phyloP scores from a whole-genome alignment of 257 asterid genomes.

The Solanum chilense region DNA sequence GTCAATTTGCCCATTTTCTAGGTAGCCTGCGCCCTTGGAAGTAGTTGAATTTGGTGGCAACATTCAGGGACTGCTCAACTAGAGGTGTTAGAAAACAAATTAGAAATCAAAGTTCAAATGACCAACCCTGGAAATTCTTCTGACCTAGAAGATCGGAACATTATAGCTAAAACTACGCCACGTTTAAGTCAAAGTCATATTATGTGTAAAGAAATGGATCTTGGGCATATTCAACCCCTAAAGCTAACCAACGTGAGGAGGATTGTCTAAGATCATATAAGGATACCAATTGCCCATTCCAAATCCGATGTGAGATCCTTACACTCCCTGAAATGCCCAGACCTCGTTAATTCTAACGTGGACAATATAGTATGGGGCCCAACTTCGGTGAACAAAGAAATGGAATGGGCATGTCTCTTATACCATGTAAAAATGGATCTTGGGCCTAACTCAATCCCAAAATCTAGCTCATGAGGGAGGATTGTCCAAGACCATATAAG shows the following conservation, averaged over 20 bases:
- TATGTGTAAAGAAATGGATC: neutral
- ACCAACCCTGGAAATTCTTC: neutral
- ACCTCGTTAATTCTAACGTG: neutral
- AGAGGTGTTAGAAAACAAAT: neutral
- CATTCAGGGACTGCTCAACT: neutral
- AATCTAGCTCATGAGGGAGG: neutral
- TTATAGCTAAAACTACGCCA: neutral
- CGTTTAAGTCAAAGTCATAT: neutral
- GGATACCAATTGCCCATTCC: neutral
- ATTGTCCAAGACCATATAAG: neutral
- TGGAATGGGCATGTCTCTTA: neutral
- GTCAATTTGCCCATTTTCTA: neutral
- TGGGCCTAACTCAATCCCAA: neutral
- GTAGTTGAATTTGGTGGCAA: neutral
- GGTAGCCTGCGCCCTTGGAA: neutral
- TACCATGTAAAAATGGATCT: neutral
- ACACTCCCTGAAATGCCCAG: neutral
- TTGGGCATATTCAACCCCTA: neutral
- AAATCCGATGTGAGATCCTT: neutral
- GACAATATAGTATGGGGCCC: neutral
- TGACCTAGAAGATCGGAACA: neutral
- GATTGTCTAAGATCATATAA: neutral
- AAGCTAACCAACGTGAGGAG: neutral
- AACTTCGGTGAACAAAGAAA: neutral
- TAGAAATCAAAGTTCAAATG: neutral